Base-by-base conservation (phyloP, 495 filamentous ascomycete genomes). In the Podospora pseudoanserina region DNA sequence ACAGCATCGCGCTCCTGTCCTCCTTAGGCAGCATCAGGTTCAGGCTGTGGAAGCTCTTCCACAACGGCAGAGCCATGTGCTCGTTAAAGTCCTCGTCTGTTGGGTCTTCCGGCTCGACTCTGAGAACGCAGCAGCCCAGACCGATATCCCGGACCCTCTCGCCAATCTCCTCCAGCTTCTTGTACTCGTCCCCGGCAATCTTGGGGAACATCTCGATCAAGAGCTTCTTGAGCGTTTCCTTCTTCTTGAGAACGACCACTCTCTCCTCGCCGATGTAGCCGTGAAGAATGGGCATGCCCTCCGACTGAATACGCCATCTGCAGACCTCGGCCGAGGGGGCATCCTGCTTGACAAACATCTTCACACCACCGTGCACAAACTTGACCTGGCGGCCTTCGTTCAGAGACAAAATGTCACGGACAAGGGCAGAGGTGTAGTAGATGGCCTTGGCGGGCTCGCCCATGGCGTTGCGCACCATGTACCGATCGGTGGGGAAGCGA, bases 11-110 rank as follows among this genome's bases (percentile, higher is more conserved):
- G 44, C 87, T 90, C 34, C 95, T 87, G 60, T 99, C 95, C 74
- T 99, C 95, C 81, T 98, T 99, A 63, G 93, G 93, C 71, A 97
- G 81, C 95, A 99, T 99, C 55, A 99, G 86, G 77, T 98, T 99
- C 63, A 97, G 79, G 2, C 88, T 91, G 68, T 92, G 87, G 70
- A 95, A 80, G 65, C 91, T 93, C 75, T 93, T 89, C 95, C 95
- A 99, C 26, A 99, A 80, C 7, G 95, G 94, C 58, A 99, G 82
- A 2, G 93, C 89, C 86, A 97, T 92, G 16, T 85, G 83, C 76
- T 97, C 93, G 63, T 79, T 80, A 73, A 97, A 92, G 34, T 89
- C 89, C 68, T 91, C 88, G 61, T 90, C 87, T 11, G 76, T 82
- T 0, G 54, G 63, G 44, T 84, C 86, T 62, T 86, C 88, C 19